A percentile compares a stretch with the other conserved stretches of the same genome.
phyloP scores from a whole-genome alignment of 129 eudicot genomes.

The Kitagawia praeruptora region DNA sequence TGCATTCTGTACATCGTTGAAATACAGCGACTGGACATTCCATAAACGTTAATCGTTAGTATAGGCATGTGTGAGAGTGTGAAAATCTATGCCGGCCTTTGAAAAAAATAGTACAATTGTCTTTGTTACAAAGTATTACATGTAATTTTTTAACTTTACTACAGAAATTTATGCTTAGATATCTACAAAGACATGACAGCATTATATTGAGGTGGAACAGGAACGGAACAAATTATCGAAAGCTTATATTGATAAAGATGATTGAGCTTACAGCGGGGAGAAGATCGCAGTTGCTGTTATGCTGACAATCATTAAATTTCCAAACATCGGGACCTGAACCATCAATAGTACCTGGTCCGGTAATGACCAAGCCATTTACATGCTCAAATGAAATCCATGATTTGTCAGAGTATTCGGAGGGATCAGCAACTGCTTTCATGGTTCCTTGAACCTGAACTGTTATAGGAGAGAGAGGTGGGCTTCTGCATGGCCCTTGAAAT shows the following conservation, averaged over 20 bases:
- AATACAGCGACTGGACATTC: conserved; percentile 30
- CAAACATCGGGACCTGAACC: conserved; percentile 37
- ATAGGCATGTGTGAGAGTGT: too few relatives aligned
- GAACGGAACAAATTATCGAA: neutral
- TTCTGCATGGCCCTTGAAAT: conserved; percentile 44
- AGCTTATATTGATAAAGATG: neutral
- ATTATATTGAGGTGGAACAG: neutral
- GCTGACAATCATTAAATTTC: conserved; percentile 39
- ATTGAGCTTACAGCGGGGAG: conserved; percentile 38
- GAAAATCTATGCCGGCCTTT: too few relatives aligned
- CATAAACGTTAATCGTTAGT: neutral
- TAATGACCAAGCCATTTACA: conserved; percentile 25
- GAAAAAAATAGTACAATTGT: neutral
- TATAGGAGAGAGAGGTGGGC: conserved; percentile 13
- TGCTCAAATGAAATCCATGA: conserved; percentile 35
- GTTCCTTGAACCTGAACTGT: conserved; percentile 30
- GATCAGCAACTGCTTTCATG: conserved; percentile 24
- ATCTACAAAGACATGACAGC: neutral
- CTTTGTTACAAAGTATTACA: neutral
- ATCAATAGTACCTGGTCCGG: conserved; percentile 47
- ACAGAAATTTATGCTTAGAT: neutral
- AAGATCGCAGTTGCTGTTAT: conserved; percentile 28
- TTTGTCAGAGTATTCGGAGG: conserved; percentile 20
- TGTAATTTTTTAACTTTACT: neutral
- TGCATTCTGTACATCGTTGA: conserved; percentile 28